phyloP scores from a whole-genome alignment of 1,139 yeast genomes.

The Geotrichum restrictum region DNA sequence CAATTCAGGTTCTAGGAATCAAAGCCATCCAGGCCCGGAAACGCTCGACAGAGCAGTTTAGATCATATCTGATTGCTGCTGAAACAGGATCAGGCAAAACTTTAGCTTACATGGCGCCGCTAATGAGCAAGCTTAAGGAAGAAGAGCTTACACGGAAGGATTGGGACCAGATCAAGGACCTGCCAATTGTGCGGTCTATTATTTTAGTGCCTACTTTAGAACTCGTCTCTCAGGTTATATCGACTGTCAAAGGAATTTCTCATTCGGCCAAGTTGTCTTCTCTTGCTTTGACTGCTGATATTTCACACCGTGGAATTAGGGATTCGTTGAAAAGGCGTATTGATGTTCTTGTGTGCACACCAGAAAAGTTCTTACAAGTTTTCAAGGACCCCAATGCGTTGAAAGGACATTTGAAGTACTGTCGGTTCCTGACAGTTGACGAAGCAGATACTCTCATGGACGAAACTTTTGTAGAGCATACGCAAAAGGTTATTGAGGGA shows the following conservation, averaged over 20 bases:
- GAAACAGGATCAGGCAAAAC: conserved; percentile 98
- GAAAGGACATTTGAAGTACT: conserved; percentile 30
- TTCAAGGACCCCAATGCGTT: conserved; percentile 23
- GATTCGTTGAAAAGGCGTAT: conserved; percentile 47
- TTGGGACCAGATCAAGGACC: conserved; percentile 31
- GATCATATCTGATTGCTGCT: conserved; percentile 79
- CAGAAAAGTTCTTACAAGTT: conserved; percentile 41
- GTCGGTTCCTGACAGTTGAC: conserved; percentile 69
- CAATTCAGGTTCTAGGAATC: conserved; percentile 58
- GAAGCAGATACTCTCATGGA: conserved; percentile 95
- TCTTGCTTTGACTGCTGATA: conserved; percentile 31
- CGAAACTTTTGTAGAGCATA: conserved; percentile 68
- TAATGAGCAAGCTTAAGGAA: conserved; percentile 64
- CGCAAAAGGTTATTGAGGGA: conserved; percentile 52
- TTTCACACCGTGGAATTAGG: conserved; percentile 22
- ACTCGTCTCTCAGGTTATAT: conserved; percentile 72
- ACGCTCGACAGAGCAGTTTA: conserved; percentile 39
- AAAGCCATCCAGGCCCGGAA: conserved; percentile 45
- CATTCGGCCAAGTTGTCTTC: conserved; percentile 35
- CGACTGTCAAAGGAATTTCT: conserved; percentile 58
- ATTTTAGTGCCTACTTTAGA: conserved; percentile 86
- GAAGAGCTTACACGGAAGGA: conserved; percentile 29
- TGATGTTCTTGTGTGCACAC: conserved; percentile 82
- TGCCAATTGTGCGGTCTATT: conserved; percentile 59
- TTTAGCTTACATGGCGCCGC: conserved; percentile 78